Evolutionary conservation across 305 asterid genomes (phyloP).

Genomic region (Withania somnifera): DNA sequence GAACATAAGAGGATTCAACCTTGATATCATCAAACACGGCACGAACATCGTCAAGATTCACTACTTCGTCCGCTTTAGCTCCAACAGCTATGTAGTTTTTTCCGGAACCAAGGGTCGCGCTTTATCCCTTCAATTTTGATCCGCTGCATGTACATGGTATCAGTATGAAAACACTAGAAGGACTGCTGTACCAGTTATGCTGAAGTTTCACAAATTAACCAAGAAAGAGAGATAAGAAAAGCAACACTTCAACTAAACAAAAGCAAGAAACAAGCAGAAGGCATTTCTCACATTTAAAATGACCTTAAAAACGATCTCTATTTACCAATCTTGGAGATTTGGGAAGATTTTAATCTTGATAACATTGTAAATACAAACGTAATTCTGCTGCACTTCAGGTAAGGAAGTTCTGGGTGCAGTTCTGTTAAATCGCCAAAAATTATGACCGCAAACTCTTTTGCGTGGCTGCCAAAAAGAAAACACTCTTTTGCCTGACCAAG

Average conservation of each 20-base stretch:
- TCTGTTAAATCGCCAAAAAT: background rate
- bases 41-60: constrained; percentile 73
- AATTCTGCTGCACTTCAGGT: background rate
- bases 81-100: constrained; percentile 51
- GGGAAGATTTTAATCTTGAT: background rate
- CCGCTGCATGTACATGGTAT: constrained; percentile 43
- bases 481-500: background rate
- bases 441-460: background rate
- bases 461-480: no score
- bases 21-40: constrained; percentile 87
- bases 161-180: background rate
- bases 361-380: background rate
- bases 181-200: background rate
- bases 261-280: background rate
- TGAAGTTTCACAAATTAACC: background rate
- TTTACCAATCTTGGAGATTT: background rate
- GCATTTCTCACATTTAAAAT: background rate
- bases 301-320: background rate
- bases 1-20: constrained; percentile 27
- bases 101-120: constrained; percentile 72
- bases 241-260: background rate
- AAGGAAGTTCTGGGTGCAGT: background rate
- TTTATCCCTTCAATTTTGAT: constrained; percentile 64
- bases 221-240: background rate
- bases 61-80: constrained; percentile 62